Evolutionary conservation across 73 alveolate genomes (phyloP).

Genomic region (Paramecium tetraurelia): DNA sequence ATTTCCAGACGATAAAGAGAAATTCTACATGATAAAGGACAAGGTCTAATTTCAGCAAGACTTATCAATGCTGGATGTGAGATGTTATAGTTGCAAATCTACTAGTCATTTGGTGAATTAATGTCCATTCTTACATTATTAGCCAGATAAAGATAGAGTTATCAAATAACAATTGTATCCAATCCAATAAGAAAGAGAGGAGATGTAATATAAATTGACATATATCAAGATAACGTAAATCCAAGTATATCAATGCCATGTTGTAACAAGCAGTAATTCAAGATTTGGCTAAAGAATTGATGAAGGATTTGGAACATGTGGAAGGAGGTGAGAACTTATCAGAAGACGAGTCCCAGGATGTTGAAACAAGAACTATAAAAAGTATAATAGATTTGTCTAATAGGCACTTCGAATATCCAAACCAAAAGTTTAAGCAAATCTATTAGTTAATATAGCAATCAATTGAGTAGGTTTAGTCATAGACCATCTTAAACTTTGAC

Average conservation of each 20-base stretch:
- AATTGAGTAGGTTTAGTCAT: neutral
- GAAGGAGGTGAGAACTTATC: neutral
- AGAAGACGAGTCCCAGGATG: neutral
- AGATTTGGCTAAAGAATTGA: neutral
- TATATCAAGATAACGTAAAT: neutral
- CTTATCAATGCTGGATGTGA: neutral
- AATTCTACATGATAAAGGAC: slow-evolving; percentile 2
- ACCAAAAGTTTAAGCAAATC: neutral
- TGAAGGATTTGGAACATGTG: neutral
- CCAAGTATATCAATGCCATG: slow-evolving; percentile 17
- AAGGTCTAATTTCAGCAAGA: neutral
- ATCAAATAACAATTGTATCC: slow-evolving; percentile 22
- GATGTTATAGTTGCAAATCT: slow-evolving; percentile 39
- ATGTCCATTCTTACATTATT: slow-evolving; percentile 17
- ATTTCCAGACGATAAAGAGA: slow-evolving; percentile 44
- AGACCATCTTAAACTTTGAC: neutral
- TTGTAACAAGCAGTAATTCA: neutral
- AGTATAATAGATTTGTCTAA: neutral
- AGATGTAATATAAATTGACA: neutral
- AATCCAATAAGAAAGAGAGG: neutral
- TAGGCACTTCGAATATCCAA: neutral
- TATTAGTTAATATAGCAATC: neutral
- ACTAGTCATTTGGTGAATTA: neutral
- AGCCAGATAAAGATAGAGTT: slow-evolving; percentile 26
- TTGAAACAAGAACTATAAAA: neutral